Evolutionary conservation across 129 eudicot species (phyloP).

Genomic region (Saposhnikovia divaricata): DNA sequence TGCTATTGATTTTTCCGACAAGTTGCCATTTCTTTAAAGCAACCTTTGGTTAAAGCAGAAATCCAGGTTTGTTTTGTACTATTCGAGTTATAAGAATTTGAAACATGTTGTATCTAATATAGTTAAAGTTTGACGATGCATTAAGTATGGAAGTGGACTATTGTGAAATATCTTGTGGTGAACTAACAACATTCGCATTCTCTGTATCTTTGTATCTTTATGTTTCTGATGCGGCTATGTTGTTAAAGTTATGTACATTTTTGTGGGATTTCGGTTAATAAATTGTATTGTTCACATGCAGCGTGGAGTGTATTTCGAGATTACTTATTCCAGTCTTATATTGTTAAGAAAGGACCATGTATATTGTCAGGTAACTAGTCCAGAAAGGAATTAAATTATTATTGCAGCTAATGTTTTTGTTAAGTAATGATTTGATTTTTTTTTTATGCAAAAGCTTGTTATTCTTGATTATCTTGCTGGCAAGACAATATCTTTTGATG

Average conservation of each 20-base stretch:
- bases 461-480: constrained; percentile 91
- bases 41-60: constrained; percentile 64
- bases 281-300: too few species aligned
- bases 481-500: constrained; percentile 64
- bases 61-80: constrained; percentile 45
- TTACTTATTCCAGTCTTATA: too few species aligned
- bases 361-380: constrained; percentile 55
- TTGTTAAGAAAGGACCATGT: too few species aligned
- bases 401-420: not conserved
- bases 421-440: constrained; percentile 1
- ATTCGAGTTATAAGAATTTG: not conserved
- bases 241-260: too few species aligned
- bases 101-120: not conserved
- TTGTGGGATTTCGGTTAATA: too few species aligned
- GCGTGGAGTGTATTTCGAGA: too few species aligned
- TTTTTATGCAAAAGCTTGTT: constrained; percentile 56
- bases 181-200: too few species aligned
- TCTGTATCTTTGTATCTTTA: too few species aligned
- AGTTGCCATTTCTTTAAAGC: constrained; percentile 70
- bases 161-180: too few species aligned
- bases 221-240: too few species aligned
- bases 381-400: not conserved
- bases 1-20: constrained; percentile 72
- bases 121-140: not conserved
- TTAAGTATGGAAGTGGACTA: not conserved